Conservation (phyloP, 106 monocot species). For the Chionographis japonica region DNA sequence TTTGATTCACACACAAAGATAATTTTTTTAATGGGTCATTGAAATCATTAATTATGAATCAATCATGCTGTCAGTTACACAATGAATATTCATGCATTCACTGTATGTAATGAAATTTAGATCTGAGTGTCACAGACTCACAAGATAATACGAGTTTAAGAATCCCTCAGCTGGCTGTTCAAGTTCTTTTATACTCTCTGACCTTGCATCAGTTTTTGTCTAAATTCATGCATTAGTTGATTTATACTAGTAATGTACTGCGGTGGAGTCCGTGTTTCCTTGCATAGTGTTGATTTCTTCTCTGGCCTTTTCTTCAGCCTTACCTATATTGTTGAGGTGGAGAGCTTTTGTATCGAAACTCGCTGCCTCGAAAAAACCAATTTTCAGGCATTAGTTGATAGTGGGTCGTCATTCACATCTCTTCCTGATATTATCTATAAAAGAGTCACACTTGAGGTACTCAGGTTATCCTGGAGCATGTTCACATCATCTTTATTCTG, state of each 20-base stretch:
- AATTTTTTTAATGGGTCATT: too few relatives aligned
- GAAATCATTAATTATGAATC: too few relatives aligned
- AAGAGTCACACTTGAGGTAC: slow-evolving; percentile 65
- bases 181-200: too few relatives aligned
- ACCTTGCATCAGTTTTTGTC: too few relatives aligned
- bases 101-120: too few relatives aligned
- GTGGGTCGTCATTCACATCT: slow-evolving; percentile 85
- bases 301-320: slow-evolving; percentile 24
- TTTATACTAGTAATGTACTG: neutral
- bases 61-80: too few relatives aligned
- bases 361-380: slow-evolving; percentile 44
- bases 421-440: slow-evolving; percentile 68
- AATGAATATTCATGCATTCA: too few relatives aligned
- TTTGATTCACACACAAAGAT: too few relatives aligned
- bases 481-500: neutral
- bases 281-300: neutral
- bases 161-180: too few relatives aligned
- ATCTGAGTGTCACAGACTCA: too few relatives aligned
- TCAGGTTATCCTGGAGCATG: slow-evolving; percentile 5
- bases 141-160: too few relatives aligned
- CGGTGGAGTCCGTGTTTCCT: neutral
- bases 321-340: slow-evolving; percentile 78
- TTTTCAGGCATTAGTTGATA: slow-evolving; percentile 74
- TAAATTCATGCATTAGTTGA: too few relatives aligned
- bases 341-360: slow-evolving; percentile 58